Percentiles rank a stretch among this genome's conserved stretches.
Conservation (phyloP, 768 basidiomycete genomes). For the Heimioporus sp. region DNA sequence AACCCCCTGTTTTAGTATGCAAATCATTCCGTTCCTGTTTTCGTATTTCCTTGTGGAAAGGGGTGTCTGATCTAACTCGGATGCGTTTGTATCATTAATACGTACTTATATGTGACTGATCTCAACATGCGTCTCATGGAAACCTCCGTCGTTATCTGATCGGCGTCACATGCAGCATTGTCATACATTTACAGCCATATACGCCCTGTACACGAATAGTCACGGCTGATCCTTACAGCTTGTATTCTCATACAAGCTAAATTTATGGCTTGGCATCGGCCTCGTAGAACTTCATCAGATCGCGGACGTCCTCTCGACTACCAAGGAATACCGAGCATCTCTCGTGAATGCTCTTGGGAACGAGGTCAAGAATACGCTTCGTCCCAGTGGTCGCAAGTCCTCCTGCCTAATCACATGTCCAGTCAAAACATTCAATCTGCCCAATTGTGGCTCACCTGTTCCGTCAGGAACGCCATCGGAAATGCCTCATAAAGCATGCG, state of each 20-base stretch:
- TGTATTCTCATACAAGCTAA: slow-evolving; percentile 1
- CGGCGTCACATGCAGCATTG: too few species aligned
- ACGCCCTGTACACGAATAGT: too few species aligned
- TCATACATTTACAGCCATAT: too few species aligned
- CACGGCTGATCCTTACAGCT: too few species aligned
- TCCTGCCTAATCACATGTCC: slow-evolving; percentile 62
- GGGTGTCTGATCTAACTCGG: background rate
- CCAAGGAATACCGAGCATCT: slow-evolving; percentile 93
- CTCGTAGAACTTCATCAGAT: slow-evolving; percentile 85
- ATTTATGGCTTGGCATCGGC: slow-evolving; percentile 20
- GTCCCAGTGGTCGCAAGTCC: slow-evolving; percentile 95
- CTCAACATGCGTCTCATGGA: background rate
- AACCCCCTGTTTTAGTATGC: background rate
- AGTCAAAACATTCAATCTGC: background rate
- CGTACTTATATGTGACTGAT: slow-evolving; percentile 4
- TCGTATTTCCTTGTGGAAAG: too few species aligned
- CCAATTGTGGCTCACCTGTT: slow-evolving; percentile 60
- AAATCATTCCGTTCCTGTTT: too few species aligned
- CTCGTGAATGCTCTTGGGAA: slow-evolving; percentile 85
- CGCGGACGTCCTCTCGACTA: slow-evolving; percentile 88
- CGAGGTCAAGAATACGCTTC: slow-evolving; percentile 89
- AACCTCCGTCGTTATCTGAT: background rate
- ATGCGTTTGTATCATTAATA: slow-evolving; percentile 21
- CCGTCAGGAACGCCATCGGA: slow-evolving; percentile 94
- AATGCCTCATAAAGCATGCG: slow-evolving; percentile 96